Percentiles rank a stretch among this genome's conserved stretches.
These are phyloP conservation scores for Dictyophora rubrovolvata DNA, from an alignment of 768 basidiomycete species.

Conservation along the genomic window DNA sequence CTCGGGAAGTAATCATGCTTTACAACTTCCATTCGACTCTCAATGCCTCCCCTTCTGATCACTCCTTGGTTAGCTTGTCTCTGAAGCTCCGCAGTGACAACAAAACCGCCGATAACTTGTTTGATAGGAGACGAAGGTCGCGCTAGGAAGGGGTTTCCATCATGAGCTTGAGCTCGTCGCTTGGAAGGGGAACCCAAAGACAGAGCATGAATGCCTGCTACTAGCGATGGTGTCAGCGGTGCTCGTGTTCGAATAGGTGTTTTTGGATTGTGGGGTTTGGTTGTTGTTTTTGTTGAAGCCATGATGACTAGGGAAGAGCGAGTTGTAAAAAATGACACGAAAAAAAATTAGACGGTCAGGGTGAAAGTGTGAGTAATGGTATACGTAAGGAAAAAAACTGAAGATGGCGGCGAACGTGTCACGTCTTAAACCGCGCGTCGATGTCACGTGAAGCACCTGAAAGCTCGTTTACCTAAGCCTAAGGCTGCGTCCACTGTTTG, in stretches of 20 bases:
- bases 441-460: background rate
- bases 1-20: slow-evolving; percentile 70
- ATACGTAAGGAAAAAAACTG: background rate
- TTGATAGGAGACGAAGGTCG: slow-evolving; percentile 59
- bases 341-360: background rate
- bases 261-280: slow-evolving; percentile 23
- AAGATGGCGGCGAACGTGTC: slow-evolving; percentile 7
- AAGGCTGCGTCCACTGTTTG: too few species aligned
- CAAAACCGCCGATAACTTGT: slow-evolving; percentile 35
- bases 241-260: slow-evolving; percentile 40
- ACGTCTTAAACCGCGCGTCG: background rate
- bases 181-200: slow-evolving; percentile 15
- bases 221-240: slow-evolving; percentile 36
- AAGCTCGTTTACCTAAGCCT: too few species aligned
- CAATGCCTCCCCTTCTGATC: slow-evolving; percentile 67
- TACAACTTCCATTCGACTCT: slow-evolving; percentile 68
- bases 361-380: background rate
- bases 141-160: slow-evolving; percentile 13
- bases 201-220: slow-evolving; percentile 30
- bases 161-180: slow-evolving; percentile 12
- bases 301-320: background rate
- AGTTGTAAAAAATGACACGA: background rate
- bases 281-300: slow-evolving; percentile 7
- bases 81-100: slow-evolving; percentile 43
- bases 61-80: slow-evolving; percentile 59